Evolutionary conservation across 148 eudicot genomes (phyloP).

Genomic region (Persicaria maculosa): DNA sequence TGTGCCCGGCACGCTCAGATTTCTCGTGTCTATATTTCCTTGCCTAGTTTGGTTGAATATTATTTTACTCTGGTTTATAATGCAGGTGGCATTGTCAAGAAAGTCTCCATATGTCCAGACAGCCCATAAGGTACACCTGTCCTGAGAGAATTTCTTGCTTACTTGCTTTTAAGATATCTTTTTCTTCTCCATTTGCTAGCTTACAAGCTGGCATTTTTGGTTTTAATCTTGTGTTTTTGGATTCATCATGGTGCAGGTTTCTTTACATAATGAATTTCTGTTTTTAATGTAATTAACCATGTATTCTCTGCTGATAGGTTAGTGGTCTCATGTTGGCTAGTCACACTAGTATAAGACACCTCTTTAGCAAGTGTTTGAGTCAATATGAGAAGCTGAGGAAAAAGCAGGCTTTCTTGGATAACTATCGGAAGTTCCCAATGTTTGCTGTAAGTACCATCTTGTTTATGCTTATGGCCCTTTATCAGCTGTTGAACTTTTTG

Average conservation of each 20-base stretch:
- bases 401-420: constrained; percentile 97
- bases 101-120: constrained; percentile 98
- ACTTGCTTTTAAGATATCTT: background rate
- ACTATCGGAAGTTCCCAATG: constrained; percentile 87
- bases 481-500: background rate
- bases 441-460: constrained; percentile 72
- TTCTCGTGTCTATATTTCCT: constrained; percentile 12
- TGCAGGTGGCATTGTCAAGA: constrained; percentile 96
- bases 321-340: constrained; percentile 98
- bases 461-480: background rate
- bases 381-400: constrained; percentile 91
- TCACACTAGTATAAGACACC: constrained; percentile 94
- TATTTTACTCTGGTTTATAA: constrained; percentile 1
- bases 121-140: constrained; percentile 70
- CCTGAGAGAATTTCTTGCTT: constrained; percentile 4
- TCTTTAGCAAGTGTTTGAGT: constrained; percentile 81
- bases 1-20: background rate
- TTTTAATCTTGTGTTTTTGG: too few species aligned
- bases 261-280: background rate
- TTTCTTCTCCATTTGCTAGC: constrained; percentile 4
- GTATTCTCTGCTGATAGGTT: constrained; percentile 37
- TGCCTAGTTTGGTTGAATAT: constrained; percentile 11
- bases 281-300: background rate
- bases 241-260: background rate
- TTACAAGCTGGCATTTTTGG: background rate